phyloP scores from a whole-genome alignment of 805 yeast genomes.

The Brettanomyces custersianus region DNA sequence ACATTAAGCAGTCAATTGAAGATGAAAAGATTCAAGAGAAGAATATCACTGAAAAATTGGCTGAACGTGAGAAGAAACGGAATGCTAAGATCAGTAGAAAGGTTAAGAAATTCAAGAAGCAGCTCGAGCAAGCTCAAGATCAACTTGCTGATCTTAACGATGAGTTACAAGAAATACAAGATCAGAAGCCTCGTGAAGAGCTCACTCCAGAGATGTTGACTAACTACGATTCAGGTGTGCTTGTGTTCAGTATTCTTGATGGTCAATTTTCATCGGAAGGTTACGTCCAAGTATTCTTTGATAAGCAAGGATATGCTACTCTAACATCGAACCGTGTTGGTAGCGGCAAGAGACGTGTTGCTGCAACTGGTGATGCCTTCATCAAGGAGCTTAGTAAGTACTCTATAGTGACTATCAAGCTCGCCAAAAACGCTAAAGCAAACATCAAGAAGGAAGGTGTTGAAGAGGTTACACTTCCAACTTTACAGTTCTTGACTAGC shows the following conservation, averaged over 20 bases:
- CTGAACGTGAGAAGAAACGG: constrained; percentile 1
- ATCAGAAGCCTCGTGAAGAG: constrained; percentile 33
- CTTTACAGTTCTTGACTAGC: constrained; percentile 53
- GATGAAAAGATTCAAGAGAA: constrained; percentile 22
- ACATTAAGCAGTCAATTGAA: constrained; percentile 20
- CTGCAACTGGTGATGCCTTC: constrained; percentile 59
- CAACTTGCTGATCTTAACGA: constrained; percentile 24
- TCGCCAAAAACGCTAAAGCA: constrained; percentile 44
- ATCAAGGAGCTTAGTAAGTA: constrained; percentile 64
- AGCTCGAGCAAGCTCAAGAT: constrained; percentile 11
- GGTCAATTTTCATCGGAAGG: constrained; percentile 50
- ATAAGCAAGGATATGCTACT: constrained; percentile 60
- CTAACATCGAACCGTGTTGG: constrained; percentile 48
- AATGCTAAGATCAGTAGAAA: neutral
- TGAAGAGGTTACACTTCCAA: constrained; percentile 58
- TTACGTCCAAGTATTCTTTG: constrained; percentile 69
- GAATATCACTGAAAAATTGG: constrained; percentile 11
- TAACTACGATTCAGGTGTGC: constrained; percentile 63
- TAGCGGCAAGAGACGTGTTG: constrained; percentile 21
- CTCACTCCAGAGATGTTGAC: constrained; percentile 51
- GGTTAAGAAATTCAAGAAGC: neutral
- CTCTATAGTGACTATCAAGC: constrained; percentile 57
- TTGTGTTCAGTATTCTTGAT: constrained; percentile 56
- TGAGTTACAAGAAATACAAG: constrained; percentile 29
- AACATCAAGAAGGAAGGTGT: constrained; percentile 49